Evolutionary conservation across 2,329 filamentous ascomycete genomes (phyloP).

Genomic region (Fusarium papillatum): DNA sequence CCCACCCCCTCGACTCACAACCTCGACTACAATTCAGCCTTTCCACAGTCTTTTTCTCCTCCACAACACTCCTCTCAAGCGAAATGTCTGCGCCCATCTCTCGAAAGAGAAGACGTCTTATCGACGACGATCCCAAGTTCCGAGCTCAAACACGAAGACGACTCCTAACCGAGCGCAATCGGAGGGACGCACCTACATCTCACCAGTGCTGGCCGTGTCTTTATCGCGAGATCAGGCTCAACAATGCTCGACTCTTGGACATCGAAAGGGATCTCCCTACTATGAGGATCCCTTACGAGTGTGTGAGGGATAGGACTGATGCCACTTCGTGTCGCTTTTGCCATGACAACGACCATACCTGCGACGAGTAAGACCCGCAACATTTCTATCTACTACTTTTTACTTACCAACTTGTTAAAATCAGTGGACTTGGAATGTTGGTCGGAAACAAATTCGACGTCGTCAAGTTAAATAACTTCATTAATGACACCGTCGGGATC

Average conservation of each 20-base stretch:
- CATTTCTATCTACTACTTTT: not conserved
- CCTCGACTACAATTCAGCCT: not conserved
- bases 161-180: not conserved
- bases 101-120: not conserved
- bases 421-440: not conserved
- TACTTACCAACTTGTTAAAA: not conserved
- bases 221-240: not conserved
- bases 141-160: not conserved
- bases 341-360: not conserved
- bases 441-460: not conserved
- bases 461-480: not conserved
- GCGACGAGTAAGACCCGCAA: not conserved
- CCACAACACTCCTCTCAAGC: not conserved
- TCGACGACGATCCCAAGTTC: not conserved
- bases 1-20: not conserved
- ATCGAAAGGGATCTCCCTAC: not conserved
- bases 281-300: not conserved
- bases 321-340: not conserved
- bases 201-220: not conserved
- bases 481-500: not conserved
- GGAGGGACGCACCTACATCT: not conserved
- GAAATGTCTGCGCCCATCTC: not conserved
- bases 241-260: not conserved
- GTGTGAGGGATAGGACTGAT: not conserved
- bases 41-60: not conserved